Evolutionary conservation across 139 green algal genomes (phyloP).

Genomic region (Chlamydomonas sphaeroides): DNA sequence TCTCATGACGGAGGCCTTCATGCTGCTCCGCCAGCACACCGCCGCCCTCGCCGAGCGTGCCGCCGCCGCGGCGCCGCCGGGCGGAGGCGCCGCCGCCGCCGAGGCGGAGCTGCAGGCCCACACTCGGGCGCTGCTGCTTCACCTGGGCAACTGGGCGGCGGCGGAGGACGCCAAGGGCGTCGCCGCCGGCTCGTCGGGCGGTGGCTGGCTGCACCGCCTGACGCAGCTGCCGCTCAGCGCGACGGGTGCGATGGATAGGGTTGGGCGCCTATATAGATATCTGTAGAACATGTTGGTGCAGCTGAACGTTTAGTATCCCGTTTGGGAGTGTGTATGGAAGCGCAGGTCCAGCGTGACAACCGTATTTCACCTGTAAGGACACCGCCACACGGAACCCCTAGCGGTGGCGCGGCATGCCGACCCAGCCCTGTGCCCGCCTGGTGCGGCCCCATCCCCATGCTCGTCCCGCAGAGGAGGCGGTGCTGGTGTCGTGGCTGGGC

Average conservation of each 20-base stretch:
- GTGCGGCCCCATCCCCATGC: too few relatives aligned
- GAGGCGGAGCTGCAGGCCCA: neutral
- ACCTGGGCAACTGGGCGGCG: constrained; percentile 18
- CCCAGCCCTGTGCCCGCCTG: too few relatives aligned
- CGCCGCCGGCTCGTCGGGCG: neutral
- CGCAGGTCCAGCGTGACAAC: too few relatives aligned
- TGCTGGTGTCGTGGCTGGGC: constrained; percentile 39
- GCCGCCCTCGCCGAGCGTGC: neutral
- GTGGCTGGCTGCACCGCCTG: constrained; percentile 7
- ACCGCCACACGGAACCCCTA: too few relatives aligned
- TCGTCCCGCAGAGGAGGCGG: constrained; percentile 31
- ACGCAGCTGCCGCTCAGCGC: constrained; percentile 34
- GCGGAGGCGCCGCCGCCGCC: neutral
- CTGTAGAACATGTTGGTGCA: too few relatives aligned
- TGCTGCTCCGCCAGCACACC: constrained; percentile 26
- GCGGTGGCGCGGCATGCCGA: too few relatives aligned
- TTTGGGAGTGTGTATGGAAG: too few relatives aligned
- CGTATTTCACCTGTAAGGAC: too few relatives aligned
- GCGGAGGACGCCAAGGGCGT: neutral
- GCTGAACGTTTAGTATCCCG: too few relatives aligned
- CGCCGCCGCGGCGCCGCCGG: too few relatives aligned
- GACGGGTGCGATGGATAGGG: neutral
- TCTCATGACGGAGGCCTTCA: constrained; percentile 33
- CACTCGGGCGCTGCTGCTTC: constrained; percentile 21
- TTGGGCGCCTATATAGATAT: too few relatives aligned